Conservation (phyloP, 345 rosid species). For the Heritiera littoralis region DNA sequence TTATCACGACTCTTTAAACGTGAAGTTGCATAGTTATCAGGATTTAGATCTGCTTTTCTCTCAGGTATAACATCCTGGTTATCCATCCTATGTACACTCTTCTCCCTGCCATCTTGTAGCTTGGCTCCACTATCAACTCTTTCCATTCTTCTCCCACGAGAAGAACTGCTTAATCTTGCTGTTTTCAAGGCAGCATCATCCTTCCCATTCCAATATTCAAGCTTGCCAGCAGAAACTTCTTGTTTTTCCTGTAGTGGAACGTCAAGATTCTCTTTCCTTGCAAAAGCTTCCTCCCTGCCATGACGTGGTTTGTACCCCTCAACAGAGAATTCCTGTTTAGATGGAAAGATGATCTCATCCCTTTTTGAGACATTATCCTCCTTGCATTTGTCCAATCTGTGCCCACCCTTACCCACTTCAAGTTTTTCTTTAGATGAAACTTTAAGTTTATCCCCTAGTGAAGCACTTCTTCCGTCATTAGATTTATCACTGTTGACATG, state of each 20-base stretch:
- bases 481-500: slow-evolving; percentile 33
- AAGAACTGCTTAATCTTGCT: slow-evolving; percentile 49
- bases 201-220: slow-evolving; percentile 35
- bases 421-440: slow-evolving; percentile 33
- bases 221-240: slow-evolving; percentile 40
- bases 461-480: slow-evolving; percentile 33
- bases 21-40: slow-evolving; percentile 22
- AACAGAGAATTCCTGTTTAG: slow-evolving; percentile 30
- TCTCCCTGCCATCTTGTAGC: slow-evolving; percentile 41
- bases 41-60: slow-evolving; percentile 32
- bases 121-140: slow-evolving; percentile 31
- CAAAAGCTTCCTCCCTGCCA: slow-evolving; percentile 25
- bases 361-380: slow-evolving; percentile 29
- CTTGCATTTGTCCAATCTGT: slow-evolving; percentile 30
- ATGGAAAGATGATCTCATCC: slow-evolving; percentile 29
- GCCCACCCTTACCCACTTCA: slow-evolving; percentile 26
- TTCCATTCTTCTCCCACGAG: slow-evolving; percentile 42
- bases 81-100: slow-evolving; percentile 38
- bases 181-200: slow-evolving; percentile 46
- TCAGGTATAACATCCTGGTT: slow-evolving; percentile 21
- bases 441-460: slow-evolving; percentile 33
- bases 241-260: slow-evolving; percentile 29
- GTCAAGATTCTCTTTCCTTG: slow-evolving; percentile 37
- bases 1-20: slow-evolving; percentile 33
- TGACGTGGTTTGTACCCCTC: slow-evolving; percentile 34